A percentile compares a stretch with the other conserved stretches of the same genome.
Conservation (phyloP, 2,329 filamentous ascomycete species). For the Tolypocladium tropicale region DNA sequence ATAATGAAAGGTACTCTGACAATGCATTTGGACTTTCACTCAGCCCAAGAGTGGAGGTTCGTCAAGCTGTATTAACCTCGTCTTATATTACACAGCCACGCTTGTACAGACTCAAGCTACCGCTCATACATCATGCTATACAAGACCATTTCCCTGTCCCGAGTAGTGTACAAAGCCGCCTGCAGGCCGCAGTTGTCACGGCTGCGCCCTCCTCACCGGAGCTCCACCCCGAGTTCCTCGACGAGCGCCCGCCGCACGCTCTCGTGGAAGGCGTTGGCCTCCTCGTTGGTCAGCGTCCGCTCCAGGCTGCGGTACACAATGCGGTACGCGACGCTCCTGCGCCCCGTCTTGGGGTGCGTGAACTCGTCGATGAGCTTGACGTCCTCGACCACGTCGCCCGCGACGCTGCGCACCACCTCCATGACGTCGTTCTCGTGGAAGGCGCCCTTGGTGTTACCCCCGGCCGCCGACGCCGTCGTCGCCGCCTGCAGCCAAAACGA, state of each 20-base stretch:
- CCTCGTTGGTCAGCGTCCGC: conserved; percentile 74
- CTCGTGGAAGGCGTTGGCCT: conserved; percentile 69
- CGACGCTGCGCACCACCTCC: conserved; percentile 80
- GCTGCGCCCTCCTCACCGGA: conserved; percentile 13
- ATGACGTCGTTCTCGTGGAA: conserved; percentile 97
- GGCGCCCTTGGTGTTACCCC: conserved; percentile 32
- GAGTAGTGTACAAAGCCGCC: neutral
- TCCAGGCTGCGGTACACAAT: conserved; percentile 92
- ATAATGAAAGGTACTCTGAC: no score
- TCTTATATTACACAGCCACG: neutral
- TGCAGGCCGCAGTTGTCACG: neutral
- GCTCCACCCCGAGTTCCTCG: conserved; percentile 63
- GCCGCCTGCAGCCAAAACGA: conserved; percentile 68
- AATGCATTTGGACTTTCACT: no score
- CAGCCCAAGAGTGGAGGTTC: neutral
- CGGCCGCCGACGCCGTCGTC: conserved; percentile 30
- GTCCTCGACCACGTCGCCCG: conserved; percentile 79
- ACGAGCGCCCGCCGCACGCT: conserved; percentile 56
- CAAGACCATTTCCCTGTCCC: neutral
- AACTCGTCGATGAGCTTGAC: conserved; percentile 80
- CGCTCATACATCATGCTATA: neutral
- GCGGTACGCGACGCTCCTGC: conserved; percentile 81
- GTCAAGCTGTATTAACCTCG: neutral
- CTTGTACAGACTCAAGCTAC: neutral
- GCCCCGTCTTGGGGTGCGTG: conserved; percentile 72